Base-by-base conservation (phyloP, 1,284 basidiomycete species). In the Trichosporon asahii region DNA sequence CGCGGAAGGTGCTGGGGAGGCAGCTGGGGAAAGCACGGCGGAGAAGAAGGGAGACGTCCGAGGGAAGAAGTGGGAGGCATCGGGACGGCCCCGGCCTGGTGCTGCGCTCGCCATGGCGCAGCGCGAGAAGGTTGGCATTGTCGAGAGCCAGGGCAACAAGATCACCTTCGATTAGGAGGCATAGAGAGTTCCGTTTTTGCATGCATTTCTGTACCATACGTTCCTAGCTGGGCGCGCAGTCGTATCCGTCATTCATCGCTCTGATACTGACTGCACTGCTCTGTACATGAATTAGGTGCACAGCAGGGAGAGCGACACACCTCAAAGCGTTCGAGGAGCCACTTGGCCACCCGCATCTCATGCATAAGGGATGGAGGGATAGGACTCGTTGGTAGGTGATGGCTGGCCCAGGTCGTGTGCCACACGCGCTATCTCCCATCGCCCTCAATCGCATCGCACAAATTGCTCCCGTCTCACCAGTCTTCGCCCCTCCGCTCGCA, bases 81-180 rank as follows among this genome's bases (percentile, higher is more conserved):
- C 75, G 1, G 81, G 83, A 68, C 87, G 94, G 67, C 87, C 90
- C 7, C 90, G 88, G 80, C 95, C 95, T 27, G 95, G 95, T 68
- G 95, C 94, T 4, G 94, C 94, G 4, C 87, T 98, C 25, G 94
- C 95, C 0, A 88, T 89, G 70, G 95, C 96, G 21, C 90, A 91
- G 80, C 88, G 95, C 67, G 92, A 93, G 82, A 91, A 90, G 70
- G 89, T 89, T 21, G 92, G 90, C 1, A 96, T 98, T 76, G 87
- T 97, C 6, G 90, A 90, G 33, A 79, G 76, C 7, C 64, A 74
- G 29, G 93, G 93, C n/a, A 88, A 89, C 81, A 97, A 95, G 85
- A 91, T 91, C 70, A 89, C 88, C 31, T 98, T 98, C 79, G 83
- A 84, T 69, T 83, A 79, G 74, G 44, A 27, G 57, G 3, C 14